These are phyloP conservation scores for Pseudogymnoascus sp. DNA, from an alignment of 2,329 filamentous ascomycete species.

Conservation along the genomic window DNA sequence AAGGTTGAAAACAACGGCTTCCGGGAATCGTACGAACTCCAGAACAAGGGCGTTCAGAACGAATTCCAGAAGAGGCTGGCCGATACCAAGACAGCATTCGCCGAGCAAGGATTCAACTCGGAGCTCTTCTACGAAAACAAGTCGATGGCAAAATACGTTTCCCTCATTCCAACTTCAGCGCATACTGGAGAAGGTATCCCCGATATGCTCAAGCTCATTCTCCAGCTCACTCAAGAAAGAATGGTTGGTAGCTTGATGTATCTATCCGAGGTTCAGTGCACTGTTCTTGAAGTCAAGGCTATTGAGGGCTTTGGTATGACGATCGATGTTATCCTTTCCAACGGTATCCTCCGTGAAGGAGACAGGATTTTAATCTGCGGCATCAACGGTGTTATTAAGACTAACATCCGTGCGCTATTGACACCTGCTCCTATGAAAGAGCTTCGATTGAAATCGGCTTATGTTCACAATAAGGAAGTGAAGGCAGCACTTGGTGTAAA, in stretches of 20 bases:
- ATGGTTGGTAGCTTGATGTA: slow-evolving; percentile 99
- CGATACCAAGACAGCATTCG: slow-evolving; percentile 86
- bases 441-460: slow-evolving; percentile 87
- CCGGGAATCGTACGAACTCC: slow-evolving; percentile 80
- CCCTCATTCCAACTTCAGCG: slow-evolving; percentile 93
- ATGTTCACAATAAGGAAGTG: slow-evolving; percentile 99
- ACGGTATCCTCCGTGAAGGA: slow-evolving; percentile 89
- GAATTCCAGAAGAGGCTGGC: slow-evolving; percentile 89
- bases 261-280: slow-evolving; percentile 93
- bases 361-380: slow-evolving; percentile 93
- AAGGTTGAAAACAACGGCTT: slow-evolving; percentile 98
- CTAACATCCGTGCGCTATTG: slow-evolving; percentile 88
- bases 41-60: slow-evolving; percentile 87
- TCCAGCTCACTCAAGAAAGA: slow-evolving; percentile 88
- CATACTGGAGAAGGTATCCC: slow-evolving; percentile 99
- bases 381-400: slow-evolving; percentile 91
- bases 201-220: slow-evolving; percentile 94
- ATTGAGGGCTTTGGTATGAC: slow-evolving; percentile 99
- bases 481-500: slow-evolving; percentile 98
- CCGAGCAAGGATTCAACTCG: slow-evolving; percentile 96
- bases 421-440: slow-evolving; percentile 92
- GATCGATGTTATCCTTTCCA: slow-evolving; percentile 93
- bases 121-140: slow-evolving; percentile 98
- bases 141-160: slow-evolving; percentile 89
- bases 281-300: slow-evolving; percentile 96